phyloP scores from a whole-genome alignment of 2,329 filamentous ascomycete species.

The Aspergillus candidus region DNA sequence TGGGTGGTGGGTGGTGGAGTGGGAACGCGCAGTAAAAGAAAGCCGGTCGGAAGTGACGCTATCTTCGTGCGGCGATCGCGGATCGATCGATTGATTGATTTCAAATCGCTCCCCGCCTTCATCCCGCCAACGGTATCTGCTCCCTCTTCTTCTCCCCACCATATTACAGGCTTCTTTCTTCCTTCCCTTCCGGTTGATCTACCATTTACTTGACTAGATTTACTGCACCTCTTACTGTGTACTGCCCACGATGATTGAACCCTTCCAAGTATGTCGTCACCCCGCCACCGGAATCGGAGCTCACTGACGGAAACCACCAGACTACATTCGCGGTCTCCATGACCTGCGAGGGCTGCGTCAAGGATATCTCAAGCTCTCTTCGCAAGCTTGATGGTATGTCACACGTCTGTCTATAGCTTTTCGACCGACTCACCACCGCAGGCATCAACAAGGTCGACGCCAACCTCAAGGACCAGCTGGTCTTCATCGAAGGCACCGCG shows the following conservation, averaged over 20 bases:
- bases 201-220: not conserved
- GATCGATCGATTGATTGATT: constrained; percentile 12
- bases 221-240: not conserved
- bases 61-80: constrained; percentile 5
- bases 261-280: constrained; percentile 38
- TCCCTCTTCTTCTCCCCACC: no score
- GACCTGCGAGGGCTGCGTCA: constrained; percentile 83
- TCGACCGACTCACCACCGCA: constrained; percentile 19
- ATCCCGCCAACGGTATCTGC: constrained; percentile 9
- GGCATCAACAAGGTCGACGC: constrained; percentile 80
- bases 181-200: not conserved
- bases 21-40: constrained; percentile 1
- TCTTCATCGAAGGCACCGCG: constrained; percentile 80
- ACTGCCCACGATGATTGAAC: constrained; percentile 35
- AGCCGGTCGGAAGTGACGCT: constrained; percentile 20
- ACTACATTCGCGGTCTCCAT: constrained; percentile 93
- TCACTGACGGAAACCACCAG: constrained; percentile 41
- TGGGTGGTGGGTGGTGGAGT: not conserved
- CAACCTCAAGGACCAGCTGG: constrained; percentile 73
- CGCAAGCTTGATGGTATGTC: constrained; percentile 61
- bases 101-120: constrained; percentile 24
- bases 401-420: no score
- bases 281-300: not conserved
- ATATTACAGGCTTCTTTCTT: constrained; percentile 4
- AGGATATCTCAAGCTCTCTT: constrained; percentile 74